These are phyloP conservation scores for Beauveria sp. DNA, from an alignment of 2,329 filamentous ascomycete genomes.

Conservation along the genomic window DNA sequence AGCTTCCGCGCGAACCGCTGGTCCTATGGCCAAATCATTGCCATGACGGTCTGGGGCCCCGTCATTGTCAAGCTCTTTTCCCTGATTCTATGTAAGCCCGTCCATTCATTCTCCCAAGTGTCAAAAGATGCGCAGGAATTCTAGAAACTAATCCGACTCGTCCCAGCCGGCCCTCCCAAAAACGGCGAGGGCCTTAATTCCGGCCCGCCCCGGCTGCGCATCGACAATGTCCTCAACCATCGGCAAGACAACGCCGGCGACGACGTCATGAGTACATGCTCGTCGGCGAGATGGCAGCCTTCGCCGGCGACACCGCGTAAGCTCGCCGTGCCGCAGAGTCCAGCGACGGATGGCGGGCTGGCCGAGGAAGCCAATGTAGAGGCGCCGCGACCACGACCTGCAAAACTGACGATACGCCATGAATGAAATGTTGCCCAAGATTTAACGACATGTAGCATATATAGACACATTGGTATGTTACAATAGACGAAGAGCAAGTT, in stretches of 20 bases:
- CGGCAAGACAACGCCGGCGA: conserved; percentile 16
- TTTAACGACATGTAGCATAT: not conserved
- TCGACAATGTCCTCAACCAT: conserved; percentile 32
- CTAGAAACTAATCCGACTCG: not conserved
- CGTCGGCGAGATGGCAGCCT: not conserved
- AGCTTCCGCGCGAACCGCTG: conserved; percentile 29
- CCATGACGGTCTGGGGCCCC: conserved; percentile 32
- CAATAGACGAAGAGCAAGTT: not conserved
- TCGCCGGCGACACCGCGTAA: not conserved
- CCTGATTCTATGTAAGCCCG: conserved; percentile 27
- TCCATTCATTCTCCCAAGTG: not conserved
- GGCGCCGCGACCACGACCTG: not conserved
- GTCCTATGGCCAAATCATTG: conserved; percentile 33
- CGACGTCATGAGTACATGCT: conserved; percentile 9
- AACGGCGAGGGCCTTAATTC: conserved; percentile 29
- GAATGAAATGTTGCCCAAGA: not conserved
- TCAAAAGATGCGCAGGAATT: not conserved
- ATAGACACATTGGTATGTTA: not conserved
- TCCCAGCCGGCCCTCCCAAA: conserved; percentile 28
- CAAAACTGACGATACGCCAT: conserved; percentile 5
- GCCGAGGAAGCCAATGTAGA: not conserved
- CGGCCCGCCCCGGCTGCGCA: conserved; percentile 29
- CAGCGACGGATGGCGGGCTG: not conserved
- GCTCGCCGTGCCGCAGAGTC: not conserved
- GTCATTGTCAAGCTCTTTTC: conserved; percentile 33